A percentile compares a stretch with the other conserved stretches of the same genome.
These are phyloP conservation scores for Solidago caesia DNA, from an alignment of 129 eudicot species.

Conservation along the genomic window DNA sequence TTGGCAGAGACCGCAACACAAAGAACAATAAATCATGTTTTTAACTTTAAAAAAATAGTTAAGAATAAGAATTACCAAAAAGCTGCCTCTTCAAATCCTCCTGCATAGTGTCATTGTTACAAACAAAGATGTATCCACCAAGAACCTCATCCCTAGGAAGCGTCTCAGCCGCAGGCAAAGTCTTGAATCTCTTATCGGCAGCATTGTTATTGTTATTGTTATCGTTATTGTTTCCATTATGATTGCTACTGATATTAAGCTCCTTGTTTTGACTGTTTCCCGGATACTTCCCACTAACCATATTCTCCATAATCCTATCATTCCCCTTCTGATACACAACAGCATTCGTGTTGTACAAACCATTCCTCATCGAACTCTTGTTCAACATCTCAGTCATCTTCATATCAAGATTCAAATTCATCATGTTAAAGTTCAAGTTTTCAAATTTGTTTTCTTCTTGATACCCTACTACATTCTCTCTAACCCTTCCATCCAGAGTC, in stretches of 20 bases:
- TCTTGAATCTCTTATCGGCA: slow-evolving; percentile 90
- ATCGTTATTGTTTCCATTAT: slow-evolving; percentile 31
- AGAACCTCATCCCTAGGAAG: slow-evolving; percentile 94
- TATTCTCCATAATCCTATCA: slow-evolving; percentile 45
- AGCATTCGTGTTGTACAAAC: slow-evolving; percentile 53
- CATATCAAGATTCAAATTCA: slow-evolving; percentile 64
- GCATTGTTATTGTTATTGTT: slow-evolving; percentile 44
- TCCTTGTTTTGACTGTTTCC: slow-evolving; percentile 53
- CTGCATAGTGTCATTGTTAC: slow-evolving; percentile 99
- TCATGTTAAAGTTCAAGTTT: slow-evolving; percentile 66
- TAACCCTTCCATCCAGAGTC: slow-evolving; percentile 49
- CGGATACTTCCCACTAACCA: slow-evolving; percentile 53
- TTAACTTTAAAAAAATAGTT: background rate
- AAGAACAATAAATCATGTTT: background rate
- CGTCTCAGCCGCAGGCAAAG: slow-evolving; percentile 97
- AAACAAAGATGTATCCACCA: slow-evolving; percentile 98
- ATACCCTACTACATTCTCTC: slow-evolving; percentile 49
- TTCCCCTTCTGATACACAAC: slow-evolving; percentile 60
- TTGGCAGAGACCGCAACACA: background rate
- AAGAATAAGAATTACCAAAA: slow-evolving; percentile 57
- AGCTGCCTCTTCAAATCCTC: slow-evolving; percentile 92
- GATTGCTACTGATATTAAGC: slow-evolving; percentile 32
- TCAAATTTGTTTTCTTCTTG: slow-evolving; percentile 92
- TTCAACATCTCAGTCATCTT: slow-evolving; percentile 48
- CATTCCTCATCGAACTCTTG: slow-evolving; percentile 50